Conservation (phyloP, 2,329 filamentous ascomycete species). For the Pseudogymnoascus pannorum region DNA sequence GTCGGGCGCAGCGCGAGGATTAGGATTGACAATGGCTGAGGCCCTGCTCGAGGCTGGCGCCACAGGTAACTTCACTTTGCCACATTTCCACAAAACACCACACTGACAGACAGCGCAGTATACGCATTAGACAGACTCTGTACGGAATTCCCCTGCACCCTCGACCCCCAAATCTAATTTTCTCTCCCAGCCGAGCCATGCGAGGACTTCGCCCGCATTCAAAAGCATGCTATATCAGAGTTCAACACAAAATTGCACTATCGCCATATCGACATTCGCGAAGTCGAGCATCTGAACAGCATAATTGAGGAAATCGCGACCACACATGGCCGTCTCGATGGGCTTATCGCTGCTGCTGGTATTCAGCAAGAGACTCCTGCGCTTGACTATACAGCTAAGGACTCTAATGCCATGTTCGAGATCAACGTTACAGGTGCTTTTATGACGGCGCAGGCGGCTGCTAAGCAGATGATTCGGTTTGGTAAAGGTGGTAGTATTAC, state of each 20-base stretch:
- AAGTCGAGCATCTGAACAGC: conserved; percentile 50
- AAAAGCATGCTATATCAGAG: conserved; percentile 49
- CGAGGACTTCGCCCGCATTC: conserved; percentile 51
- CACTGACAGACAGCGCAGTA: conserved; percentile 20
- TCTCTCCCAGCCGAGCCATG: conserved; percentile 28
- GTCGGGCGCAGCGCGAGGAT: conserved; percentile 60
- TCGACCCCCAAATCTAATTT: background rate
- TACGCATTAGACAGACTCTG: conserved; percentile 37
- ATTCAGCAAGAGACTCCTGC: conserved; percentile 61
- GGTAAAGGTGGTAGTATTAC: conserved; percentile 42
- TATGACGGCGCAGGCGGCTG: conserved; percentile 63
- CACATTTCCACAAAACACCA: background rate
- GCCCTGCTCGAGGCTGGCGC: conserved; percentile 65
- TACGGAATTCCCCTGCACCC: conserved; percentile 23
- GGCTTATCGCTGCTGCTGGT: conserved; percentile 60
- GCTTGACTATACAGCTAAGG: conserved; percentile 54
- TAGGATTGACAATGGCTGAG: conserved; percentile 62
- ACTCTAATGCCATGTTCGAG: conserved; percentile 49
- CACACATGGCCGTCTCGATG: conserved; percentile 55
- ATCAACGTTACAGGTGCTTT: conserved; percentile 64
- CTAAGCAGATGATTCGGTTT: conserved; percentile 44
- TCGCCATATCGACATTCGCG: conserved; percentile 58
- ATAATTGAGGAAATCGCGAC: conserved; percentile 53
- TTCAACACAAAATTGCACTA: conserved; percentile 58
- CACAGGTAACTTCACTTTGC: conserved; percentile 37